These are phyloP conservation scores for Saccharomycopsis malanga DNA, from an alignment of 805 yeast species.

Conservation along the genomic window DNA sequence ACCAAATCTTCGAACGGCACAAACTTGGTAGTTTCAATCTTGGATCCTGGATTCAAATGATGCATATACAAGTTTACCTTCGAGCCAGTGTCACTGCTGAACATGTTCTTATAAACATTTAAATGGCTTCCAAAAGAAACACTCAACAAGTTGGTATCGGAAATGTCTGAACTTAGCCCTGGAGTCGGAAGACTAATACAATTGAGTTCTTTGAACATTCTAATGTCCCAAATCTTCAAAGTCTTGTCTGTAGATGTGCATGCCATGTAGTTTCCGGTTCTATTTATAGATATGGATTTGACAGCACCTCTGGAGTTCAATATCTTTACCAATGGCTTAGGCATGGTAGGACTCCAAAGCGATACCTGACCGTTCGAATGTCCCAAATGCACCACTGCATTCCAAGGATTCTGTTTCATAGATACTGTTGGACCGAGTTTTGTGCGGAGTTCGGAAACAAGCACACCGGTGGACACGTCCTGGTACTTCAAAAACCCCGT, in stretches of 20 bases:
- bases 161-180: slow-evolving; percentile 67
- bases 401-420: slow-evolving; percentile 90
- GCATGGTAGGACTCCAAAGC: slow-evolving; percentile 87
- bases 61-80: slow-evolving; percentile 64
- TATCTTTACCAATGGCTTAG: slow-evolving; percentile 76
- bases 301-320: slow-evolving; percentile 84
- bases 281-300: slow-evolving; percentile 73
- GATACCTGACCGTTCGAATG: slow-evolving; percentile 90
- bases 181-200: slow-evolving; percentile 65
- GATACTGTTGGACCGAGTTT: slow-evolving; percentile 86
- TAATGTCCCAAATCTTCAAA: slow-evolving; percentile 87
- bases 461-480: slow-evolving; percentile 87
- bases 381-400: slow-evolving; percentile 90
- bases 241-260: slow-evolving; percentile 82
- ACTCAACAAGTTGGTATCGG: slow-evolving; percentile 80
- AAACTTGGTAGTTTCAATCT: slow-evolving; percentile 57
- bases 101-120: slow-evolving; percentile 85
- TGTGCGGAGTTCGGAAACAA: slow-evolving; percentile 78
- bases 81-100: slow-evolving; percentile 29
- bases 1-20: slow-evolving; percentile 97
- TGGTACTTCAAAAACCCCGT: slow-evolving; percentile 87
- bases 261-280: slow-evolving; percentile 93
- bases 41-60: slow-evolving; percentile 75
- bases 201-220: slow-evolving; percentile 72
- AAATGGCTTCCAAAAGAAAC: slow-evolving; percentile 97